A percentile compares a stretch with the other conserved stretches of the same genome.
phyloP scores from a whole-genome alignment of 495 filamentous ascomycete genomes.

The Aspergillus asperescens region DNA sequence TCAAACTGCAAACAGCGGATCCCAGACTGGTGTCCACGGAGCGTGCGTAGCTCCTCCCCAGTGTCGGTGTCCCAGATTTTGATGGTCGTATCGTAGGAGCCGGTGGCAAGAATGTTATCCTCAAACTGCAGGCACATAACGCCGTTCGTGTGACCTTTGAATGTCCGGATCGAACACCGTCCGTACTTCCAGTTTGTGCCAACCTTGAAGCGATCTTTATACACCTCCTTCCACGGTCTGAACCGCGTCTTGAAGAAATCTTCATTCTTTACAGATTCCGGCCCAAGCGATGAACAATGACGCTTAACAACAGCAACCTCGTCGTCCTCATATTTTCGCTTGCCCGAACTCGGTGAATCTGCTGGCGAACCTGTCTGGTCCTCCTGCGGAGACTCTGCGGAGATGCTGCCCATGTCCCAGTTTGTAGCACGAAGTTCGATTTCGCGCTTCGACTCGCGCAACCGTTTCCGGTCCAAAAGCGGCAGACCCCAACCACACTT shows the following conservation, averaged over 20 bases:
- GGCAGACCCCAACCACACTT: conserved; percentile 97
- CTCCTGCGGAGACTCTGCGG: conserved; percentile 19
- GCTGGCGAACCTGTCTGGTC: conserved; percentile 17
- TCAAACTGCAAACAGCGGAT: conserved; percentile 91
- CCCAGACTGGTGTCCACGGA: conserved; percentile 73
- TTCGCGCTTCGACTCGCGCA: conserved; percentile 82
- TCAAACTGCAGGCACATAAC: conserved; percentile 96
- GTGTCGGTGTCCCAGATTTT: conserved; percentile 95
- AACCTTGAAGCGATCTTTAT: conserved; percentile 82
- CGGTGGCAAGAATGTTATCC: conserved; percentile 85
- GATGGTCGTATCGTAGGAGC: conserved; percentile 90
- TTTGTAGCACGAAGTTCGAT: conserved; percentile 65
- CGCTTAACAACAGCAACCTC: conserved; percentile 36
- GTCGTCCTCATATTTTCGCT: conserved; percentile 35
- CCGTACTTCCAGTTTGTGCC: conserved; percentile 96
- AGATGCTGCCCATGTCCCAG: conserved; percentile 35
- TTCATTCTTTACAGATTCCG: conserved; percentile 27
- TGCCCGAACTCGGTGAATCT: conserved; percentile 24
- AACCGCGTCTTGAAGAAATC: conserved; percentile 48
- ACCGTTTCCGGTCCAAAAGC: conserved; percentile 76
- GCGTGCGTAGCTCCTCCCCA: conserved; percentile 74
- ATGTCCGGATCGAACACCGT: conserved; percentile 70
- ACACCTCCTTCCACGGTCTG: conserved; percentile 88
- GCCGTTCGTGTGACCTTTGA: conserved; percentile 88
- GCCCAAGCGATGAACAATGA: conserved; percentile 30